These are phyloP conservation scores for Eucalyptus shirleyi DNA, from an alignment of 345 rosid genomes.

Conservation along the genomic window DNA sequence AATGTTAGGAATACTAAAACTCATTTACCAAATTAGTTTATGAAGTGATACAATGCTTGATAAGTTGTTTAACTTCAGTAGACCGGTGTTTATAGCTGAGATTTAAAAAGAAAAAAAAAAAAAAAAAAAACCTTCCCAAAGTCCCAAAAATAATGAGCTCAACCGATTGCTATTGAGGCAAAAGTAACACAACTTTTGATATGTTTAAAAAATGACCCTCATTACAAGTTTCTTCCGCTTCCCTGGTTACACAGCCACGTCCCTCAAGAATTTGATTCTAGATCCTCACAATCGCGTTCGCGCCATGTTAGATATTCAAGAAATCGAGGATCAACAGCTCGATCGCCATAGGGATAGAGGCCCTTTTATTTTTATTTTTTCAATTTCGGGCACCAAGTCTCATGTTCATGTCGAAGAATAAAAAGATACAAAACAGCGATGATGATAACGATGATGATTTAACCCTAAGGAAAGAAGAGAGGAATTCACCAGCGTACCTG, in stretches of 20 bases:
- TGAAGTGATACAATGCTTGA: not conserved
- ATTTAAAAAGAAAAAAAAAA: too few species aligned
- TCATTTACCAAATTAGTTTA: not conserved
- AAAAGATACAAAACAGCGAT: not conserved
- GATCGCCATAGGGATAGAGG: not conserved
- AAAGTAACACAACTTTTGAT: not conserved
- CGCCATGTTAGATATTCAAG: not conserved
- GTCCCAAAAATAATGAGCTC: not conserved
- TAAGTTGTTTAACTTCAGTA: not conserved
- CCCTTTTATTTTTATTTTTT: too few species aligned
- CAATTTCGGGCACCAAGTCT: not conserved
- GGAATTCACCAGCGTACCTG: not conserved
- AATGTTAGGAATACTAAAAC: not conserved
- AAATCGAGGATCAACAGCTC: not conserved
- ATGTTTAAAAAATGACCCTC: not conserved
- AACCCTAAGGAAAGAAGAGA: not conserved
- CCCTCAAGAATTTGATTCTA: not conserved
- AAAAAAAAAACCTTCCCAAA: too few species aligned
- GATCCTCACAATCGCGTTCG: not conserved
- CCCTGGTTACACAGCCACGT: not conserved
- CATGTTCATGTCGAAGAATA: not conserved
- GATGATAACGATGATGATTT: fast-evolving
- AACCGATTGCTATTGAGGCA: not conserved
- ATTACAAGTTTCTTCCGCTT: too few species aligned
- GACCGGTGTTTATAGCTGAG: not conserved